Percentiles rank a stretch among this genome's conserved stretches.
phyloP scores from a whole-genome alignment of 2,329 filamentous ascomycete species.

The Aspergillus sp. region DNA sequence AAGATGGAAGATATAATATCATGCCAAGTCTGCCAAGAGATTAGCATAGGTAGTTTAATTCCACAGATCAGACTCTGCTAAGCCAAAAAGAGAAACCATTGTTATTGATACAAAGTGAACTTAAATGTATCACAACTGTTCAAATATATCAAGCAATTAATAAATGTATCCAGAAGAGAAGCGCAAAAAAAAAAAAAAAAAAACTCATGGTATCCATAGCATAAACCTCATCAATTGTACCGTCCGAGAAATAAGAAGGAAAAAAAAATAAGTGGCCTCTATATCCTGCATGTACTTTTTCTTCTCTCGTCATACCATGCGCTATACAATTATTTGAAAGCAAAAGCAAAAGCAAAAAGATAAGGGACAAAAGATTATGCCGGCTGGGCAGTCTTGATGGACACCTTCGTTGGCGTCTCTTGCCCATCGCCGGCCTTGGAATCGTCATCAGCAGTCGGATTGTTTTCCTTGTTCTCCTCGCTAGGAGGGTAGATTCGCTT shows the following conservation, averaged over 20 bases:
- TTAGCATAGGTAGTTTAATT: no score
- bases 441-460: constrained; percentile 8
- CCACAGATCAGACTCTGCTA: no score
- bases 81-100: no score
- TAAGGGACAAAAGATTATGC: constrained; percentile 1
- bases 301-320: background rate
- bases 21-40: no score
- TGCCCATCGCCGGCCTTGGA: background rate
- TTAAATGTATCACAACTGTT: background rate
- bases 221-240: constrained; percentile 16
- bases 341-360: constrained; percentile 2
- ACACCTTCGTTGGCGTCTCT: background rate
- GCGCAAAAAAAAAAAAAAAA: background rate
- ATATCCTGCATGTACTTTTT: background rate
- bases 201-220: constrained; percentile 22
- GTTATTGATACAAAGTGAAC: background rate
- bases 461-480: constrained; percentile 16
- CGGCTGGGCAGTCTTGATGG: background rate
- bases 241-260: constrained; percentile 4
- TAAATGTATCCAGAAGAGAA: background rate
- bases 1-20: no score
- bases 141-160: background rate
- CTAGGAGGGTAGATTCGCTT: constrained; percentile 55
- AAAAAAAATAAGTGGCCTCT: constrained; percentile 1
- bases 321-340: background rate